Evolutionary conservation across 2,329 filamentous ascomycete genomes (phyloP).

Genomic region (Rhynchosporium secalis): DNA sequence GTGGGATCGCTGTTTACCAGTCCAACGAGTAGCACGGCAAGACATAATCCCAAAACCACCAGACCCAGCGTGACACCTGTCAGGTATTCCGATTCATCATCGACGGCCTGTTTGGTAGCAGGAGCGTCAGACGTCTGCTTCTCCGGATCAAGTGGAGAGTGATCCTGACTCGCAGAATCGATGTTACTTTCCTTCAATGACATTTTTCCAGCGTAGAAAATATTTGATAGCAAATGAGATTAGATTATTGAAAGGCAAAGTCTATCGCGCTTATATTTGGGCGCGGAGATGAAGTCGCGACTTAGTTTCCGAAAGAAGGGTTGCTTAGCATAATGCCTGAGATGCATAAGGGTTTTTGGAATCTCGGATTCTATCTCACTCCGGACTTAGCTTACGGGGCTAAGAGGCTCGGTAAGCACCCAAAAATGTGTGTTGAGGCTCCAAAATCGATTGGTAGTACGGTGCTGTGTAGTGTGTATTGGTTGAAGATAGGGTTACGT

Average conservation of each 20-base stretch:
- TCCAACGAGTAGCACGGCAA: constrained; percentile 25
- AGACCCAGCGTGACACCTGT: constrained; percentile 20
- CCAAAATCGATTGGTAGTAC: background rate
- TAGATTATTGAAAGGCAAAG: background rate
- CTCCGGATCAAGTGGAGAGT: constrained; percentile 17
- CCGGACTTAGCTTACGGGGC: too few relatives aligned
- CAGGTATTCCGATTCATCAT: constrained; percentile 23
- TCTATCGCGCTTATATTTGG: background rate
- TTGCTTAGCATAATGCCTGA: too few relatives aligned
- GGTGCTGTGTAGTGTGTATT: background rate
- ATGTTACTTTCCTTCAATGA: constrained; percentile 1
- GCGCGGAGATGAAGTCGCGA: too few relatives aligned
- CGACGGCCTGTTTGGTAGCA: constrained; percentile 34
- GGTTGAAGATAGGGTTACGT: background rate
- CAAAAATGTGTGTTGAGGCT: too few relatives aligned
- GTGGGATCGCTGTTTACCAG: constrained; percentile 11
- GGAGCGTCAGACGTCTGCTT: constrained; percentile 44
- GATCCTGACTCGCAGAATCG: constrained; percentile 12
- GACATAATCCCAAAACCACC: constrained; percentile 24
- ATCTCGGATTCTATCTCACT: too few relatives aligned
- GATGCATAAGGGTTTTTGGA: too few relatives aligned
- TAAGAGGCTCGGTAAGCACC: too few relatives aligned
- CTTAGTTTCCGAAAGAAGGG: too few relatives aligned
- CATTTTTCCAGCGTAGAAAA: constrained; percentile 1
- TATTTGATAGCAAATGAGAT: background rate